phyloP scores from a whole-genome alignment of 305 asterid genomes.

The Euphrasia arctica region DNA sequence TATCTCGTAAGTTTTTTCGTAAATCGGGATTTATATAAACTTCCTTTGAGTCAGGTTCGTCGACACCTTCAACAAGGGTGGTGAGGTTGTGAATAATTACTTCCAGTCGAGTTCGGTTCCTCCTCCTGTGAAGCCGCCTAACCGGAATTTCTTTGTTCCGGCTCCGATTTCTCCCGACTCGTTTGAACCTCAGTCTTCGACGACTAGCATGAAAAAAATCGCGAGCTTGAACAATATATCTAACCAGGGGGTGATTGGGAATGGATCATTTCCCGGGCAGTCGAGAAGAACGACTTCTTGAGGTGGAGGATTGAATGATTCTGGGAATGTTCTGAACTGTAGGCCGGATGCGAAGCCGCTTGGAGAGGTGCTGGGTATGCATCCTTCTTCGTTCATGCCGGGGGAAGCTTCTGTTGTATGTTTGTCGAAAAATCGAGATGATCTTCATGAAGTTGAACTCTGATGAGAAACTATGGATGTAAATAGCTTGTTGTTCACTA shows the following conservation, averaged over 20 bases:
- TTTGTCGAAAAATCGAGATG: constrained; percentile 45
- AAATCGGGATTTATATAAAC: too few relatives aligned
- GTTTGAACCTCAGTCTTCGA: constrained; percentile 35
- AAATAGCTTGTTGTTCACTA: neutral
- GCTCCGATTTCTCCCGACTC: constrained; percentile 39
- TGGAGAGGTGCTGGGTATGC: constrained; percentile 39
- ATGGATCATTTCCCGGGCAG: constrained; percentile 32
- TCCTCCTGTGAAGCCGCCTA: constrained; percentile 48
- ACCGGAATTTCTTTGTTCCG: constrained; percentile 79
- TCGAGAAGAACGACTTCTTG: constrained; percentile 78
- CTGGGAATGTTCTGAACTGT: constrained; percentile 25
- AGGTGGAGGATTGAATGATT: constrained; percentile 61
- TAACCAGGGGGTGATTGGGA: constrained; percentile 30
- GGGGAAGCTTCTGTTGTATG: constrained; percentile 31
- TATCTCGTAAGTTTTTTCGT: too few relatives aligned
- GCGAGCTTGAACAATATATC: constrained; percentile 71
- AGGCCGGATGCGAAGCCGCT: constrained; percentile 36
- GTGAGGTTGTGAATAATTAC: constrained; percentile 56
- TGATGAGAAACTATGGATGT: constrained; percentile 45
- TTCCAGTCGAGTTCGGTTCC: constrained; percentile 68
- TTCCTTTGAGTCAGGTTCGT: too few relatives aligned
- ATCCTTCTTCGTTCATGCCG: constrained; percentile 7
- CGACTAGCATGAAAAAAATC: constrained; percentile 48
- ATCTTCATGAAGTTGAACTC: constrained; percentile 76
- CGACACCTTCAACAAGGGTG: constrained; percentile 48